Percentiles rank a stretch among this genome's conserved stretches.
phyloP scores from a whole-genome alignment of 257 asterid species.

The Scutellaria barbata region DNA sequence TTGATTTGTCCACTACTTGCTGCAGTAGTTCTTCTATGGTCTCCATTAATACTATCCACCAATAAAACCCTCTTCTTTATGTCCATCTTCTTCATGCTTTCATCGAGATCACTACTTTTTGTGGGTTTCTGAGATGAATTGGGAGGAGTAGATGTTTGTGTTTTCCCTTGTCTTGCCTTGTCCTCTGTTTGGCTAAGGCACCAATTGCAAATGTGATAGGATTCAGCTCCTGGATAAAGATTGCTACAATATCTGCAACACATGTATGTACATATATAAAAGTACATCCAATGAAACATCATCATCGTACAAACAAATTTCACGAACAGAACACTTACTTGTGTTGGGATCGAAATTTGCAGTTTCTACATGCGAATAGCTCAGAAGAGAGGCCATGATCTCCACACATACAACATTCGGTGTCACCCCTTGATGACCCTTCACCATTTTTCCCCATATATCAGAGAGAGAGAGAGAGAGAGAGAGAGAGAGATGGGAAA shows the following conservation, averaged over 20 bases:
- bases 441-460: slow-evolving; percentile 37
- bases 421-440: slow-evolving; percentile 25
- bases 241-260: slow-evolving; percentile 73
- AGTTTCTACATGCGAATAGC: slow-evolving; percentile 64
- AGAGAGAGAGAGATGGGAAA: slow-evolving; percentile 12
- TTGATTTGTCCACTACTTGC: slow-evolving; percentile 37
- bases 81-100: slow-evolving; percentile 36
- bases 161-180: slow-evolving; percentile 20
- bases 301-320: too few species aligned
- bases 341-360: slow-evolving; percentile 74
- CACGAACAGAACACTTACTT: slow-evolving; percentile 42
- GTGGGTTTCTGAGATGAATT: slow-evolving; percentile 41
- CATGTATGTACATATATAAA: too few species aligned
- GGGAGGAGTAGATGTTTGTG: slow-evolving; percentile 37
- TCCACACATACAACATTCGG: slow-evolving; percentile 89
- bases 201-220: slow-evolving; percentile 68
- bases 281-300: too few species aligned
- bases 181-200: slow-evolving; percentile 53
- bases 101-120: slow-evolving; percentile 31
- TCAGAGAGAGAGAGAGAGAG: slow-evolving; percentile 31
- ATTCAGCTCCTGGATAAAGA: slow-evolving; percentile 59
- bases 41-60: slow-evolving; percentile 15
- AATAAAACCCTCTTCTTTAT: slow-evolving; percentile 36
- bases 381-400: slow-evolving; percentile 66
- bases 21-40: not conserved